Conservation (phyloP, 495 filamentous ascomycete species). For the Xylaria bambusicola region DNA sequence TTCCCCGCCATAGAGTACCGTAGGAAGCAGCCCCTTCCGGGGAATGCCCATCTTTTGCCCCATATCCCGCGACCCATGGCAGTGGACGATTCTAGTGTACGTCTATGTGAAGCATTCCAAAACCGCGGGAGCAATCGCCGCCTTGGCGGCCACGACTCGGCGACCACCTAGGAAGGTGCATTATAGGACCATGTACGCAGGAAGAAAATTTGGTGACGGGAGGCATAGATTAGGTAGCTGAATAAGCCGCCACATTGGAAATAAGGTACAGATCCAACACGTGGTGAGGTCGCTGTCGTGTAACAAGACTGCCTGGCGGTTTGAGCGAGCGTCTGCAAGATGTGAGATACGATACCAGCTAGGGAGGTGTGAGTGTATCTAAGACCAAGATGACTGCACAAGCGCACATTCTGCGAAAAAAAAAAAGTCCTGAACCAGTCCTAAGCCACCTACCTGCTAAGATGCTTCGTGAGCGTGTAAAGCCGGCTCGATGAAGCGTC, state of each 20-base stretch:
- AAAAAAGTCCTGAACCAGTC: not conserved
- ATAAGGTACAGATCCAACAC: slow-evolving; percentile 10
- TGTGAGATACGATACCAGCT: not conserved
- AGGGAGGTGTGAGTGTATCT: slow-evolving; percentile 2
- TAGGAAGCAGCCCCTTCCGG: not conserved
- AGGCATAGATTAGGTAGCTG: not conserved
- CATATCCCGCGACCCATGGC: not conserved
- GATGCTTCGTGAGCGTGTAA: slow-evolving; percentile 3
- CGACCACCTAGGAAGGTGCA: too few relatives aligned
- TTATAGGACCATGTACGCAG: too few relatives aligned
- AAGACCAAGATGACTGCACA: not conserved
- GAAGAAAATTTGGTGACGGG: not conserved
- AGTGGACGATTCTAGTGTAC: not conserved
- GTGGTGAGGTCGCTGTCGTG: slow-evolving; percentile 16
- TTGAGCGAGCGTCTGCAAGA: not conserved
- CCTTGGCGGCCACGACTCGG: not conserved
- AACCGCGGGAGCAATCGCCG: not conserved
- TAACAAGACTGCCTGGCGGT: not conserved
- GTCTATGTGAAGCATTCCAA: not conserved
- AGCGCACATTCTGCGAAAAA: not conserved
- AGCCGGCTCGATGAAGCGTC: not conserved
- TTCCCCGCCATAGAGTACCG: not conserved
- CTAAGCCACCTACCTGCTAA: not conserved
- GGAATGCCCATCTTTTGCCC: not conserved
- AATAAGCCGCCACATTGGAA: slow-evolving; percentile 8